Conservation (phyloP, 805 yeast genomes). For the Candida verbasci region DNA sequence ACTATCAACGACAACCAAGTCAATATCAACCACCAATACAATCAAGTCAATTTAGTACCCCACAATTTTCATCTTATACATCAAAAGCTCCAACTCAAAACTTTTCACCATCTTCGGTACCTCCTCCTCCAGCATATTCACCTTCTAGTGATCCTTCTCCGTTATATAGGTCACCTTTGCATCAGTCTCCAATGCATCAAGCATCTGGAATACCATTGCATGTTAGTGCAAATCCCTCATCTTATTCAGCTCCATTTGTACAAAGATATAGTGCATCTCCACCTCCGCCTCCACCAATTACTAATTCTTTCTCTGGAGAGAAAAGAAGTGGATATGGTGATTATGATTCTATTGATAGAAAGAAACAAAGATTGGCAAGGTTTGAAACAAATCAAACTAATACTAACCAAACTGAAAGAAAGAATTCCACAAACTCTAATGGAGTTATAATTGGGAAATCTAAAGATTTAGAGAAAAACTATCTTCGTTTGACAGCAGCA, state of each 20-base stretch:
- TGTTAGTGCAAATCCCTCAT: not conserved
- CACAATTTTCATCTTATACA: no score
- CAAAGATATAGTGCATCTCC: not conserved
- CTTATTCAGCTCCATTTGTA: not conserved
- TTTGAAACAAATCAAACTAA: constrained; percentile 28
- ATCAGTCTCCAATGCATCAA: no score
- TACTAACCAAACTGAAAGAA: not conserved
- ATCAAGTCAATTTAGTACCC: no score
- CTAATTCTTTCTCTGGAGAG: not conserved
- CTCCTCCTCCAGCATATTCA: no score
- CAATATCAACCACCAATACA: no score
- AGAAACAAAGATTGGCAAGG: constrained; percentile 43
- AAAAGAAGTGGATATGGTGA: constrained; percentile 6
- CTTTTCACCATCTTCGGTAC: no score
- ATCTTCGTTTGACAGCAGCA: constrained; percentile 81
- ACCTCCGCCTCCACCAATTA: not conserved
- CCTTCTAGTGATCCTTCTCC: no score
- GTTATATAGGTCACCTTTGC: no score
- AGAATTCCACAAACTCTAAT: not conserved
- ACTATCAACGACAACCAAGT: no score
- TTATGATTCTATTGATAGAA: constrained; percentile 29
- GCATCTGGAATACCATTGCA: no score
- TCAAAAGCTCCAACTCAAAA: no score
- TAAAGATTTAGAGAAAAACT: constrained; percentile 66
- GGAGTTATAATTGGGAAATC: constrained; percentile 54